Conservation (phyloP, 495 filamentous ascomycete species). For the Monascus purpureus region DNA sequence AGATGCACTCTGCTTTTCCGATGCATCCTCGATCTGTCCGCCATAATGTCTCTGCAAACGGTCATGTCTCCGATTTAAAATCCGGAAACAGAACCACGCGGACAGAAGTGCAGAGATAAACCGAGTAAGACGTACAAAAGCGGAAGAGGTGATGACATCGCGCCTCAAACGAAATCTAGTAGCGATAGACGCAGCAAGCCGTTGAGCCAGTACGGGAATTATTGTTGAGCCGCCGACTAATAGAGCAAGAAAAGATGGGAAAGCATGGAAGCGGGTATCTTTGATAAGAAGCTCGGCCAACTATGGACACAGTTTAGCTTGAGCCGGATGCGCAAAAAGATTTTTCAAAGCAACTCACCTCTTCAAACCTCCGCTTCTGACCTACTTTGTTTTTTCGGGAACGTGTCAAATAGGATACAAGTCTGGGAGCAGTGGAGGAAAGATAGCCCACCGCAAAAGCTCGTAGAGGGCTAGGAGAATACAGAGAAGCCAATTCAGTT, state of each 20-base stretch:
- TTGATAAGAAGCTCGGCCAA: conserved; percentile 20
- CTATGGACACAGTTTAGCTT: conserved; percentile 9
- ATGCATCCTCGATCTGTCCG: conserved; percentile 1
- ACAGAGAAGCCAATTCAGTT: neutral
- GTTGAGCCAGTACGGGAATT: conserved; percentile 33
- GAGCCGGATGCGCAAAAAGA: neutral
- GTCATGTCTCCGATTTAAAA: conserved; percentile 29
- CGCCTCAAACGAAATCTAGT: conserved; percentile 7
- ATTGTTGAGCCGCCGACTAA: conserved; percentile 66
- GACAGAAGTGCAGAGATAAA: conserved; percentile 30
- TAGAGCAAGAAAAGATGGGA: conserved; percentile 70
- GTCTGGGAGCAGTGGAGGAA: conserved; percentile 51
- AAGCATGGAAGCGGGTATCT: conserved; percentile 35
- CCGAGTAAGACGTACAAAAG: conserved; percentile 17
- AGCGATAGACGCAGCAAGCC: conserved; percentile 14
- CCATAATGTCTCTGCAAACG: conserved; percentile 6
- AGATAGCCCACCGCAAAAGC: conserved; percentile 67
- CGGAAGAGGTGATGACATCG: conserved; percentile 7
- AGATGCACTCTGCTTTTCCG: too few relatives aligned
- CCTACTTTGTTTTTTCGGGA: conserved; percentile 31
- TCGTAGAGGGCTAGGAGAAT: conserved; percentile 42
- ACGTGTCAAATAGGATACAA: conserved; percentile 41
- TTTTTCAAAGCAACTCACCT: conserved; percentile 20
- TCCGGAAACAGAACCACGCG: conserved; percentile 30
- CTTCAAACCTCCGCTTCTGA: conserved; percentile 20